A percentile compares a stretch with the other conserved stretches of the same genome.
Evolutionary conservation across 352 stramenopile genomes (phyloP).

Genomic region (Globisporangium paroecandrum): DNA sequence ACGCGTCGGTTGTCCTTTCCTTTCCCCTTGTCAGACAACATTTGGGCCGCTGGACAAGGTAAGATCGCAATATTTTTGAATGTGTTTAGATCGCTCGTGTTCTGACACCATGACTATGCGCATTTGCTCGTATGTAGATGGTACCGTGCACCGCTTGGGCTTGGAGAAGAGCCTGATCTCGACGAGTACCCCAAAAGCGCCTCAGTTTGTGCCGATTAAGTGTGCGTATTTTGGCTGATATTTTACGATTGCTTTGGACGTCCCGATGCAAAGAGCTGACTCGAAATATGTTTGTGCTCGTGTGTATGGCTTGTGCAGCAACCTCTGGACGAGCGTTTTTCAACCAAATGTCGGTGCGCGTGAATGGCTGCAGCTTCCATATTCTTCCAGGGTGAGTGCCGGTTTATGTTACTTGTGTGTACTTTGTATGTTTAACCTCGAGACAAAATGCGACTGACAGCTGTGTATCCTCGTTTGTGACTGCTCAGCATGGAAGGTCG

Average conservation of each 20-base stretch:
- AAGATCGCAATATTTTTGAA: background rate
- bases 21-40: slow-evolving; percentile 53
- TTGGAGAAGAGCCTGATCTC: slow-evolving; percentile 85
- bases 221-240: slow-evolving; percentile 14
- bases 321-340: slow-evolving; percentile 67
- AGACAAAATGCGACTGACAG: background rate
- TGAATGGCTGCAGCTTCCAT: slow-evolving; percentile 84
- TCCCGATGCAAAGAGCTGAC: background rate
- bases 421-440: background rate
- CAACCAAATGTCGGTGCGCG: slow-evolving; percentile 83
- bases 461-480: background rate
- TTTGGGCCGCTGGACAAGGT: slow-evolving; percentile 72
- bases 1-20: background rate
- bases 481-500: slow-evolving; percentile 68
- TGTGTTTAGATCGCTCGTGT: background rate
- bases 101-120: background rate
- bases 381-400: slow-evolving; percentile 54
- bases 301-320: background rate
- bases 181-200: slow-evolving; percentile 38
- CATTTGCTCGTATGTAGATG: slow-evolving; percentile 30
- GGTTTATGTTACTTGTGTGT: background rate
- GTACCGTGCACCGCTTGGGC: slow-evolving; percentile 76
- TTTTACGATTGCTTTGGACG: background rate
- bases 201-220: slow-evolving; percentile 63
- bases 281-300: background rate